Evolutionary conservation across 2,329 filamentous ascomycete species (phyloP).

Genomic region (Helicocarpus griseus): DNA sequence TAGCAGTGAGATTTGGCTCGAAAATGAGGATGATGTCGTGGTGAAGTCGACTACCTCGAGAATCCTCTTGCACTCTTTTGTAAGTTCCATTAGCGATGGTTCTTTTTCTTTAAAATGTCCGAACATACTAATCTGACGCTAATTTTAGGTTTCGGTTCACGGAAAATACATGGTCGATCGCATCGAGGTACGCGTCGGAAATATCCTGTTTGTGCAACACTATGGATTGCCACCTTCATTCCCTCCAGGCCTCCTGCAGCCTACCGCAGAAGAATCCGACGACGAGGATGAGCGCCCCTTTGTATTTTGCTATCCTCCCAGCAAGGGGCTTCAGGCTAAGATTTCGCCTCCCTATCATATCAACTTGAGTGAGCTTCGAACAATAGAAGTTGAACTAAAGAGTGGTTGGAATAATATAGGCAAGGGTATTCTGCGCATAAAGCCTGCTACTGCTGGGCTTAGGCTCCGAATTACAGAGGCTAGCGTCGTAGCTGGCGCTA

Average conservation of each 20-base stretch:
- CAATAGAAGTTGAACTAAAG: slow-evolving; percentile 61
- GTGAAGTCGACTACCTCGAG: slow-evolving; percentile 49
- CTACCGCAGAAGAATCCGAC: slow-evolving; percentile 17
- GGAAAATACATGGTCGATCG: slow-evolving; percentile 69
- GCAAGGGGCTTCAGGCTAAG: slow-evolving; percentile 57
- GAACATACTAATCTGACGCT: slow-evolving; percentile 3
- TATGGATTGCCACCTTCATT: slow-evolving; percentile 21
- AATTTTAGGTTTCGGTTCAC: slow-evolving; percentile 34
- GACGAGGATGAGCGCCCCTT: slow-evolving; percentile 46
- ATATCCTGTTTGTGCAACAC: slow-evolving; percentile 29
- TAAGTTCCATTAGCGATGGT: slow-evolving; percentile 24
- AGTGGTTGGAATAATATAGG: slow-evolving; percentile 63
- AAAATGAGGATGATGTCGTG: slow-evolving; percentile 36
- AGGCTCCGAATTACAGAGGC: slow-evolving; percentile 46
- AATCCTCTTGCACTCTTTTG: slow-evolving; percentile 40
- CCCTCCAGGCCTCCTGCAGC: slow-evolving; percentile 27
- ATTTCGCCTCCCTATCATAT: slow-evolving; percentile 60
- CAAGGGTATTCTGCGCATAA: slow-evolving; percentile 42
- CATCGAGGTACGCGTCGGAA: slow-evolving; percentile 47
- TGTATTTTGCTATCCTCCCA: slow-evolving; percentile 63
- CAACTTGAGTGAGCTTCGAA: slow-evolving; percentile 69
- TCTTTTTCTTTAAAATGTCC: background rate
- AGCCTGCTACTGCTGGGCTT: slow-evolving; percentile 51
- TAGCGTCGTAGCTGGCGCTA: slow-evolving; percentile 32
- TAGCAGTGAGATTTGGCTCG: slow-evolving; percentile 58